These are phyloP conservation scores for Inga laurina DNA, from an alignment of 306 rosid genomes.

Conservation along the genomic window DNA sequence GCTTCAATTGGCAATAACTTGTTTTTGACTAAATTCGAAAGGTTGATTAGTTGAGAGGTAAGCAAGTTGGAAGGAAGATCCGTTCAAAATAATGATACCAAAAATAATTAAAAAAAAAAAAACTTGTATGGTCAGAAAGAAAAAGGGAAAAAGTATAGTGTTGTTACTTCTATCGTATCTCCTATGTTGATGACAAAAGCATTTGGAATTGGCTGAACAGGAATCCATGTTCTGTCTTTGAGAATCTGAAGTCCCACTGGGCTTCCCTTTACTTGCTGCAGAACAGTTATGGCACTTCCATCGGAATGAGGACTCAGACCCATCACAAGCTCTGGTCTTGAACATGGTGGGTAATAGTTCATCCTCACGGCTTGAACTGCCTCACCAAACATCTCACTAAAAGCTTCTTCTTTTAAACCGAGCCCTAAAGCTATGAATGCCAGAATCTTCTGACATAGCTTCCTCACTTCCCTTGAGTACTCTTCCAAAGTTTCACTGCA, in stretches of 20 bases:
- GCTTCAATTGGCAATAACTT: background rate
- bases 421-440: conserved; percentile 71
- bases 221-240: conserved; percentile 67
- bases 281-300: conserved; percentile 94
- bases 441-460: conserved; percentile 64
- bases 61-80: background rate
- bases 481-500: conserved; percentile 78
- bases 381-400: conserved; percentile 75
- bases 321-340: conserved; percentile 96
- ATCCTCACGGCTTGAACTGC: conserved; percentile 94
- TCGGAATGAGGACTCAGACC: conserved; percentile 99
- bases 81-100: background rate
- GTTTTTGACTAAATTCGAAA: background rate
- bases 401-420: conserved; percentile 51
- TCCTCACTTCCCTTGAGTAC: conserved; percentile 72
- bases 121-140: background rate
- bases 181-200: conserved; percentile 95
- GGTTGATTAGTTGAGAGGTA: background rate
- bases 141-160: conserved; percentile 17
- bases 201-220: conserved; percentile 79
- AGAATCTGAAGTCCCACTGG: conserved; percentile 89
- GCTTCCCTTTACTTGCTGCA: conserved; percentile 83
- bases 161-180: conserved; percentile 81
- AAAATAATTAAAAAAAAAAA: background rate
- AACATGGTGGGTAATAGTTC: conserved; percentile 95